Conservation (phyloP, 176 grass and related monocot species). For the Rhynchospora tenuis region DNA sequence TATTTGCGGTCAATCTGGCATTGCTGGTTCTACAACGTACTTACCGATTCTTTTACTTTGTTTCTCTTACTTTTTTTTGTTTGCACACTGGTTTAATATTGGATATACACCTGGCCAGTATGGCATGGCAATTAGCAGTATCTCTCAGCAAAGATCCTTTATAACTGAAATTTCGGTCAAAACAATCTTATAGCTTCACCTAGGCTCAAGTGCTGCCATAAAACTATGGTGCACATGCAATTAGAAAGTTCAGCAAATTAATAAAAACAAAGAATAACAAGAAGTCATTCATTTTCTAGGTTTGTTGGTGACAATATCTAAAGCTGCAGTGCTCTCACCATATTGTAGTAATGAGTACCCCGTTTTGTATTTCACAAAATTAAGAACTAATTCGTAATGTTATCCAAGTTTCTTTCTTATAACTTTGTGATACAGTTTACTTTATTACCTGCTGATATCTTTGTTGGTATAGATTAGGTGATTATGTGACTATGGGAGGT, state of each 20-base stretch:
- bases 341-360: not conserved
- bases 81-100: not conserved
- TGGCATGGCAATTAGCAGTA: not conserved
- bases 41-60: slow-evolving; percentile 12
- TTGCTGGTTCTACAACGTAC: slow-evolving; percentile 87
- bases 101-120: not conserved
- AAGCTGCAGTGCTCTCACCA: not conserved
- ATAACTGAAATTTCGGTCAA: not conserved
- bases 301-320: not conserved
- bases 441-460: slow-evolving; percentile 11
- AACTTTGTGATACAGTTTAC: not conserved
- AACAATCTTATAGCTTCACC: not conserved
- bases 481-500: slow-evolving; percentile 47
- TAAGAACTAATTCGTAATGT: not conserved
- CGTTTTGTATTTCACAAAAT: not conserved
- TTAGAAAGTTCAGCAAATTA: not conserved
- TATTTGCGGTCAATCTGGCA: slow-evolving; percentile 86
- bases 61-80: slow-evolving; percentile 5
- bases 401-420: not conserved
- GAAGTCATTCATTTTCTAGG: not conserved
- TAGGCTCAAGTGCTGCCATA: not conserved
- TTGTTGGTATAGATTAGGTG: slow-evolving; percentile 30
- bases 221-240: not conserved
- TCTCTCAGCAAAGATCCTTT: not conserved
- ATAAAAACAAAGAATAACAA: not conserved